These are phyloP conservation scores for Tephrocybe sp. DNA, from an alignment of 768 basidiomycete genomes.

Conservation along the genomic window DNA sequence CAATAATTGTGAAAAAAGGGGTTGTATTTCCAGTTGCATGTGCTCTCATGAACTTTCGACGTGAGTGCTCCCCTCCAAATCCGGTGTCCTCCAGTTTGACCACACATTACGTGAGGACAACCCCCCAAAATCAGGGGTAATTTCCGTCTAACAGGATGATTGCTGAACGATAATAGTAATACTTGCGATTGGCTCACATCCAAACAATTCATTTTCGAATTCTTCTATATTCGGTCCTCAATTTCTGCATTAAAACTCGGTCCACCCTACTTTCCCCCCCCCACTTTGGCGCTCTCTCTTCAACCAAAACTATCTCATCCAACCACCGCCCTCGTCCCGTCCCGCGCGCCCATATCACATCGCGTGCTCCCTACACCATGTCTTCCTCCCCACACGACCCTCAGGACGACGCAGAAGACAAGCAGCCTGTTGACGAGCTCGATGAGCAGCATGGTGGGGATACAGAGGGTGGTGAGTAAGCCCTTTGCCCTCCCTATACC, in stretches of 20 bases:
- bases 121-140: slow-evolving; percentile 61
- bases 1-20: slow-evolving; percentile 16
- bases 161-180: slow-evolving; percentile 57
- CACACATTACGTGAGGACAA: slow-evolving; percentile 56
- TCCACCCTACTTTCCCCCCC: slow-evolving; percentile 55
- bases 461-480: slow-evolving; percentile 40
- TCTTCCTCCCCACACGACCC: slow-evolving; percentile 56
- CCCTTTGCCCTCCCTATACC: slow-evolving; percentile 1
- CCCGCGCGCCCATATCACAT: slow-evolving; percentile 21
- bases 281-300: slow-evolving; percentile 53
- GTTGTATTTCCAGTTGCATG: slow-evolving; percentile 24
- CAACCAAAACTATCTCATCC: slow-evolving; percentile 34
- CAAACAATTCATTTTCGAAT: slow-evolving; percentile 64
- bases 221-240: slow-evolving; percentile 71
- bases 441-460: slow-evolving; percentile 43
- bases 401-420: slow-evolving; percentile 54
- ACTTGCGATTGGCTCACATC: slow-evolving; percentile 53
- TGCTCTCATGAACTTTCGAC: slow-evolving; percentile 22
- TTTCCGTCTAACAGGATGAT: slow-evolving; percentile 49
- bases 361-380: slow-evolving; percentile 43
- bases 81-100: slow-evolving; percentile 31
- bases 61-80: slow-evolving; percentile 32
- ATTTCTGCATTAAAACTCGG: slow-evolving; percentile 78
- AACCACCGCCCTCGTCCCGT: slow-evolving; percentile 25
- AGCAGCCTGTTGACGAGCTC: slow-evolving; percentile 60